Conservation (phyloP, 768 basidiomycete species). For the Macrolepiota fuliginosa region DNA sequence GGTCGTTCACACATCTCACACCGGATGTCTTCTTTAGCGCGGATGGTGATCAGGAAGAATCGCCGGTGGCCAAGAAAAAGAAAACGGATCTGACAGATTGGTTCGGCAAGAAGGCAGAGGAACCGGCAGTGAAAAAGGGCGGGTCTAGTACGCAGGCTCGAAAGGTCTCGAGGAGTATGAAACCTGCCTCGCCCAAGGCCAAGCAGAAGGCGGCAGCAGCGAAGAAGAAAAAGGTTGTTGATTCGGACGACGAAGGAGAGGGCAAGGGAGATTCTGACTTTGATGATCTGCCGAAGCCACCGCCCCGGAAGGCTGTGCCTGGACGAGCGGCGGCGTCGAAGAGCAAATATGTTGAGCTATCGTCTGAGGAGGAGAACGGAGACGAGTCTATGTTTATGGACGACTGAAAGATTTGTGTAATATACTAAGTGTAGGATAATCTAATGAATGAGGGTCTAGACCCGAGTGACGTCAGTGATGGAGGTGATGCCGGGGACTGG, state of each 20-base stretch:
- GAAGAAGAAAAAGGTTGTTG: slow-evolving; percentile 30
- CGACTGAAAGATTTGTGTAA: slow-evolving; percentile 25
- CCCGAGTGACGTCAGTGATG: slow-evolving; percentile 14
- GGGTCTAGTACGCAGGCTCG: slow-evolving; percentile 22
- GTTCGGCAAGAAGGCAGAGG: slow-evolving; percentile 45
- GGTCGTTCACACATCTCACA: not conserved
- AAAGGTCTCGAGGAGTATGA: slow-evolving; percentile 60
- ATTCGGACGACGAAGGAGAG: slow-evolving; percentile 44
- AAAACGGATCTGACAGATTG: slow-evolving; percentile 54
- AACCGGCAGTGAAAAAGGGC: slow-evolving; percentile 36
- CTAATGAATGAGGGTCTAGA: not conserved
- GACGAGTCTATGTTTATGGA: slow-evolving; percentile 48
- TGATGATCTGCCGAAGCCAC: slow-evolving; percentile 35
- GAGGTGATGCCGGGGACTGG: not conserved
- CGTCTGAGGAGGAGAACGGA: slow-evolving; percentile 42
- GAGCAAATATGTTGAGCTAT: slow-evolving; percentile 67
- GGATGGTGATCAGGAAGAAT: slow-evolving; percentile 31
- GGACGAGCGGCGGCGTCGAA: slow-evolving; percentile 47
- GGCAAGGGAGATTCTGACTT: slow-evolving; percentile 29
- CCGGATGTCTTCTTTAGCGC: slow-evolving; percentile 7
- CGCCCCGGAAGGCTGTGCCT: slow-evolving; percentile 36
- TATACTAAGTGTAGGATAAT: slow-evolving; percentile 5
- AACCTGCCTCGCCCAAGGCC: slow-evolving; percentile 47
- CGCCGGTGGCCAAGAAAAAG: slow-evolving; percentile 54
- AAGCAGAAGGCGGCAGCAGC: slow-evolving; percentile 43